Evolutionary conservation across 805 yeast genomes (phyloP), one percentile per base, ranked within the genome.

Genomic region (Candida multigemmis): DNA sequence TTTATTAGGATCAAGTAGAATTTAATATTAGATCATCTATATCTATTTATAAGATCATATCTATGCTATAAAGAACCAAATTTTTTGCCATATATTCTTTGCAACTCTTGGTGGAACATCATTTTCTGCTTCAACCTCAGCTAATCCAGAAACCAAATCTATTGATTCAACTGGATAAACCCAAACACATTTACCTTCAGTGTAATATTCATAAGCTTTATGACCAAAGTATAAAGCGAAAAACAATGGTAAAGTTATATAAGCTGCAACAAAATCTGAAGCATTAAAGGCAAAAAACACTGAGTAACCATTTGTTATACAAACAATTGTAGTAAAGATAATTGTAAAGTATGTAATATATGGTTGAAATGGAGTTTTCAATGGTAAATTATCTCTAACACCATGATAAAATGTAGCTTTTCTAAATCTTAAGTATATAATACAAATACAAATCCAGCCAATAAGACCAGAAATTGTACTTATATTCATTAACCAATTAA

Each of bases 381-480:
- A 78, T 6, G 83, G 71, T 18, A 73, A 60, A 43, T 81, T 66
- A 26, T 72, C 74, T 32, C 53, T 50, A 26, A 77, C 48, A 20
- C 57, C 57, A 41, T 77, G 73, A 53, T 46, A 68, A 4, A 42
- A 38, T 24, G 78, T 62, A 8, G 83, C 87, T 42, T 68, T 71
- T 53, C 82, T 72, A 66, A 71, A 77, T 50, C 82, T 61, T 20
- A 73, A 32, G 44, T 74, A 74, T 7, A 79, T 69, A 20, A 63
- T 47, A 21, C 68, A 48, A 18, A 71, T 64, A 28, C 65, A 55
- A 22, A 73, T 48, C 85, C 84, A 76, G 14, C 78, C 68, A 22
- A 76, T 46, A 47, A 77, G 76, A 8, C 82, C 83, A 3, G 81
- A 72, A 27, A 76, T 68, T 19, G 82, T 75, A 19, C 76, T 65